Evolutionary conservation across 257 asterid species (phyloP).

Genomic region (Solanum rostratum): DNA sequence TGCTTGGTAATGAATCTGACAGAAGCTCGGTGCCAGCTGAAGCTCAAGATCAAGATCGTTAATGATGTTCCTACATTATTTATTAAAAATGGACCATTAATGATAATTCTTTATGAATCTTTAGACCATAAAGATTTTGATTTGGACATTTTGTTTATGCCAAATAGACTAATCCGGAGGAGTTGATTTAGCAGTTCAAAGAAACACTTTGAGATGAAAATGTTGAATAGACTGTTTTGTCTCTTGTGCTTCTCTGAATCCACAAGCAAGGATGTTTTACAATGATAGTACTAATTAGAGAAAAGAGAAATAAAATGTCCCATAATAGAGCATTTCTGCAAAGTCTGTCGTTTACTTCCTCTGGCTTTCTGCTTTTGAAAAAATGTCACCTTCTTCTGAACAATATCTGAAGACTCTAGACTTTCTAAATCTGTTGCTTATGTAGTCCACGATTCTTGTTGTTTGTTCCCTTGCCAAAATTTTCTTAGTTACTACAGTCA

Average conservation of each 20-base stretch:
- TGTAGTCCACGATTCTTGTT: not conserved
- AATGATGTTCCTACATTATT: not conserved
- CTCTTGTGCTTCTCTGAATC: not conserved
- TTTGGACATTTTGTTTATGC: not conserved
- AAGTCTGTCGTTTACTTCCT: not conserved
- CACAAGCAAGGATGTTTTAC: not conserved
- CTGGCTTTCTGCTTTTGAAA: not conserved
- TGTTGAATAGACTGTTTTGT: not conserved
- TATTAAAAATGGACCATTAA: not conserved
- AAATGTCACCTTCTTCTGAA: slow-evolving; percentile 3
- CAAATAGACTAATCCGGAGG: not conserved
- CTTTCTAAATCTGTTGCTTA: not conserved
- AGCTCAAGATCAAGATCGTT: not conserved
- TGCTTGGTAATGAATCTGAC: not conserved
- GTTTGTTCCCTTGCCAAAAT: not conserved
- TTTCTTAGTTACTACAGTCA: not conserved
- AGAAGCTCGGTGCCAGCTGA: not conserved
- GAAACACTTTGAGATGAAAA: not conserved
- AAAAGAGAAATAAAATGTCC: not conserved
- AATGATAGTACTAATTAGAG: not conserved
- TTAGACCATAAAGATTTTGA: not conserved
- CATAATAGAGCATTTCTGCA: not conserved
- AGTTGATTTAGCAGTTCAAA: not conserved
- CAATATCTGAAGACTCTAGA: slow-evolving; percentile 14
- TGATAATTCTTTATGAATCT: not conserved